These are phyloP conservation scores for Phaeolepiota aurea DNA, from an alignment of 768 basidiomycete genomes.

Conservation along the genomic window DNA sequence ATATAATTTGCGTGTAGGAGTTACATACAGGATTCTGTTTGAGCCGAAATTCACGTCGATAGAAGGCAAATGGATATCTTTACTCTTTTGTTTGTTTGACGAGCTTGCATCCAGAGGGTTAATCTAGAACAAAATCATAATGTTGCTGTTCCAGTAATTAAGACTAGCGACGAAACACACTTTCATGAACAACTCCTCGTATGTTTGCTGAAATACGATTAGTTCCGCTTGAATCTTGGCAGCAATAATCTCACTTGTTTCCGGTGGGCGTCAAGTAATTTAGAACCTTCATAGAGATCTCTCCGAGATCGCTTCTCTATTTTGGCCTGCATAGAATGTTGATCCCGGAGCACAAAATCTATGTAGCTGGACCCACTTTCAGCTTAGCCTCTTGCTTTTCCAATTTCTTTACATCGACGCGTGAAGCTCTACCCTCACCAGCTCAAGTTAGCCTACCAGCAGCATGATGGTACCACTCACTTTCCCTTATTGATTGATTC, in stretches of 20 bases:
- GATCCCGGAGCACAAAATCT: neutral
- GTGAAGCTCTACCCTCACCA: conserved; percentile 62
- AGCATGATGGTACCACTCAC: conserved; percentile 33
- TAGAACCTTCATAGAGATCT: conserved; percentile 94
- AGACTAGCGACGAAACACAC: conserved; percentile 23
- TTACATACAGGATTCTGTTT: conserved; percentile 76
- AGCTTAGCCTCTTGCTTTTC: conserved; percentile 98
- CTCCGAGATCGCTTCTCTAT: conserved; percentile 91
- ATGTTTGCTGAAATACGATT: conserved; percentile 62
- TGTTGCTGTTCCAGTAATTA: neutral
- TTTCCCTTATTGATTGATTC: conserved; percentile 94
- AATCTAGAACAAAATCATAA: conserved; percentile 32
- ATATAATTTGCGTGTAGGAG: conserved; percentile 4
- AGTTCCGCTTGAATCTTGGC: conserved; percentile 2
- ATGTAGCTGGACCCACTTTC: conserved; percentile 38
- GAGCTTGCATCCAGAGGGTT: conserved; percentile 83
- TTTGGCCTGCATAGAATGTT: conserved; percentile 68
- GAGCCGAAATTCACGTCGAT: conserved; percentile 97
- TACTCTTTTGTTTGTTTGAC: conserved; percentile 87
- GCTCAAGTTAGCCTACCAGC: no score
- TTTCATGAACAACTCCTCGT: conserved; percentile 99
- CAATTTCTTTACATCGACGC: conserved; percentile 90
- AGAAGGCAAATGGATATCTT: conserved; percentile 89
- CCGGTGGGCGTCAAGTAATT: conserved; percentile 84
- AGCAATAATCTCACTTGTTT: conserved; percentile 55